These are phyloP conservation scores for Solanum aculeatissimum DNA, from an alignment of 305 asterid species.

Conservation along the genomic window DNA sequence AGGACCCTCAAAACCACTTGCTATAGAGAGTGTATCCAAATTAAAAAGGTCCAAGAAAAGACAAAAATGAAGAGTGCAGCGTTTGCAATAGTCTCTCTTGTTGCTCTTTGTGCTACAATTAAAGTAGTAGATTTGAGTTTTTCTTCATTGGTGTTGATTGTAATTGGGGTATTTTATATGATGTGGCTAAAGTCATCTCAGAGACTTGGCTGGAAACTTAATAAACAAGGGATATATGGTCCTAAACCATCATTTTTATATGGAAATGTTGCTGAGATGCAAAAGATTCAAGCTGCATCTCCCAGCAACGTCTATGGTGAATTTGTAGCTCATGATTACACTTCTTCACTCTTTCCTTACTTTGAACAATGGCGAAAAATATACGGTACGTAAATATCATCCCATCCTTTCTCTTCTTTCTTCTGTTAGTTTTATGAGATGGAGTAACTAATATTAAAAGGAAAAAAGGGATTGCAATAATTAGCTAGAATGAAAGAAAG, in stretches of 20 bases:
- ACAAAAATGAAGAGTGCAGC: conserved; percentile 17
- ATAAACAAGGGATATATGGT: conserved; percentile 58
- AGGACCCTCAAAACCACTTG: background rate
- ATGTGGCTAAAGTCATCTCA: conserved; percentile 28
- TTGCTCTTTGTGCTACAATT: background rate
- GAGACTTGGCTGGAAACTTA: conserved; percentile 34
- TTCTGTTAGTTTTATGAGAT: too few species aligned
- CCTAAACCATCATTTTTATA: conserved; percentile 42
- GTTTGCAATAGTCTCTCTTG: background rate
- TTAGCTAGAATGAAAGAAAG: background rate
- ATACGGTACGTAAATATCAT: conserved; percentile 28
- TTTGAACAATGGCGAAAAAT: conserved; percentile 75
- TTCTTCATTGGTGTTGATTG: background rate
- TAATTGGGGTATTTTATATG: conserved; percentile 5
- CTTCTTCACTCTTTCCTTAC: conserved; percentile 77
- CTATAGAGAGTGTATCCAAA: background rate
- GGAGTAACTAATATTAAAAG: too few species aligned
- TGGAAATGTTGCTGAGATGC: conserved; percentile 71
- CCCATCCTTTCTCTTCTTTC: background rate
- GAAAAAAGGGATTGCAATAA: background rate
- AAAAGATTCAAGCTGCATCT: conserved; percentile 36
- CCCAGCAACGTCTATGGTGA: conserved; percentile 14
- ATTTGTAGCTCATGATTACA: conserved; percentile 68
- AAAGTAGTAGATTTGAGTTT: background rate
- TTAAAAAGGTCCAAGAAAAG: background rate